Base-by-base conservation (phyloP, 2,329 filamentous ascomycete species). In the Xylariaceae sp. region DNA sequence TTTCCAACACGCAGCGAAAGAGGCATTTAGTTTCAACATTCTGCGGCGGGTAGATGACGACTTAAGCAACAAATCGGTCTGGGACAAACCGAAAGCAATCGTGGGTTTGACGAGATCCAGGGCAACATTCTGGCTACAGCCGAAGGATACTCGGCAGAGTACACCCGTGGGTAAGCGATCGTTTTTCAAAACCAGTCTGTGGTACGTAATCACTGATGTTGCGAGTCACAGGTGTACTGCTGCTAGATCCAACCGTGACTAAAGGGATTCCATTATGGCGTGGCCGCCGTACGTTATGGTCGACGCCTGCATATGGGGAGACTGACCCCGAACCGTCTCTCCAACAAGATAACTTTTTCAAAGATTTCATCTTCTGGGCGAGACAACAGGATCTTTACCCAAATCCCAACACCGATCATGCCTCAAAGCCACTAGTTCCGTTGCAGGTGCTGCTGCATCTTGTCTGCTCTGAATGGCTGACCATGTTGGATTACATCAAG, bases 301-400 rank as follows among this genome's bases (percentile, higher is more conserved):
- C 58, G 28, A 51, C 31, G 6, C 56, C 62, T n/a, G 36, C 19
- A 46, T 28, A 53, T n/a, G 33, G 41, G 23, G 14, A 36, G 3
- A 19, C 16, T 19, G 11, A 12, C 4, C 7, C 40, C 3, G 21
- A 34, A 11, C 8, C 31, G 1, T 49, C 56, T 8, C 54, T 47
- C 4, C 5, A 44, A 5, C 26, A 58, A 17, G 43, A 49, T 16
- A 62, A 56, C 8, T 53, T 68, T 16, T 69, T 67, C 16, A 47
- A 69, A 0, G 63, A 69, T 37, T 70, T 68, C 21, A 40, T 69
- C 28, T 67, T 68, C 50, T 70, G 66, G 66, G 66, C 66, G 3
- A 49, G 50, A 5, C 62, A 61, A 14, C 57, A 54, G 6, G 53
- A 61, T 1, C 41, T 56, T 14, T 70, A 61, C 43, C 49, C 46